Conservation (phyloP, 371 early-diverging fungal genomes). For the Mucor mucedo region DNA sequence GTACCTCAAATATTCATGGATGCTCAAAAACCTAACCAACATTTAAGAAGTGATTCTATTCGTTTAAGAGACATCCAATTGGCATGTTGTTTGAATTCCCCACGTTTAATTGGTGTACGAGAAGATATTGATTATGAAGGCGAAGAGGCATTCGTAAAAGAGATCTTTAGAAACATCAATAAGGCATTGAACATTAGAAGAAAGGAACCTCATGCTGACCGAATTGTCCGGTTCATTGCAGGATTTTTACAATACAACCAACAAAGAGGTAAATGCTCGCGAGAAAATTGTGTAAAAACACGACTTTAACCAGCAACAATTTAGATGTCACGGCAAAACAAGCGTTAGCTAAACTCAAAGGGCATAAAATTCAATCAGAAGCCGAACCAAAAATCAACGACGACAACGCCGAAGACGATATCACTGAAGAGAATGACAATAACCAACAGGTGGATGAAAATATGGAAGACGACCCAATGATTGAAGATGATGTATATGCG, state of each 20-base stretch:
- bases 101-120: constrained; percentile 45
- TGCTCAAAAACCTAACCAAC: constrained; percentile 70
- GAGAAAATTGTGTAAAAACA: background rate
- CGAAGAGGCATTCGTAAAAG: constrained; percentile 69
- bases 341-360: background rate
- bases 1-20: constrained; percentile 78
- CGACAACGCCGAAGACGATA: background rate
- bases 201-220: constrained; percentile 74
- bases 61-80: constrained; percentile 79
- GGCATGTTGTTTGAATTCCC: constrained; percentile 56
- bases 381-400: background rate
- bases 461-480: background rate
- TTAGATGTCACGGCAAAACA: background rate
- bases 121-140: constrained; percentile 54
- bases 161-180: constrained; percentile 75
- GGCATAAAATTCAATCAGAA: background rate
- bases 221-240: constrained; percentile 76
- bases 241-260: constrained; percentile 75
- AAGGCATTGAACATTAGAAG: constrained; percentile 74
- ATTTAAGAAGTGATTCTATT: constrained; percentile 74
- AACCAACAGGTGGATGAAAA: too few species aligned
- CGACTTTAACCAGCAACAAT: background rate
- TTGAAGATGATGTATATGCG: background rate
- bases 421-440: too few species aligned
- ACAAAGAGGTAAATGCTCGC: constrained; percentile 54